Evolutionary conservation across 352 stramenopile genomes (phyloP).

Genomic region (Phytophthora kernoviae): DNA sequence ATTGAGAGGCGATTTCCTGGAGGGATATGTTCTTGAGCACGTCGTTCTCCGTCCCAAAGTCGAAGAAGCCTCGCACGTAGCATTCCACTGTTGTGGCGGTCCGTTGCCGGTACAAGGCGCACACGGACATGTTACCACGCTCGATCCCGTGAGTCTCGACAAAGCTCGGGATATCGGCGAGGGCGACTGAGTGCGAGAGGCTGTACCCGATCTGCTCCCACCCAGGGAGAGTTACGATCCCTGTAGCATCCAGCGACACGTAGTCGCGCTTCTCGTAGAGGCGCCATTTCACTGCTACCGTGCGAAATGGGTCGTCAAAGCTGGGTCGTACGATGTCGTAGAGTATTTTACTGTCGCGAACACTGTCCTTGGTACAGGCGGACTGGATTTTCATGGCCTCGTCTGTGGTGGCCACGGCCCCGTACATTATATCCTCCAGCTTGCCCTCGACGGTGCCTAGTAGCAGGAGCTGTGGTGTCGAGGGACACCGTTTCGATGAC

Average conservation of each 20-base stretch:
- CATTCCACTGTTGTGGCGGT: constrained; percentile 41
- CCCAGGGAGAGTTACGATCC: constrained; percentile 24
- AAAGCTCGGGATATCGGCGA: constrained; percentile 41
- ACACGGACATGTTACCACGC: constrained; percentile 53
- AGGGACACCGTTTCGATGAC: constrained; percentile 20
- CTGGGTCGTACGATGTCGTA: constrained; percentile 51
- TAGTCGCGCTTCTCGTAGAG: constrained; percentile 43
- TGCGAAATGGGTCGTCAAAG: constrained; percentile 56
- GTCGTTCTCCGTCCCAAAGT: constrained; percentile 38
- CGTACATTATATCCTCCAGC: constrained; percentile 59
- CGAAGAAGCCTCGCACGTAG: constrained; percentile 50
- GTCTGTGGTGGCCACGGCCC: constrained; percentile 38
- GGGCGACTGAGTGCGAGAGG: constrained; percentile 46
- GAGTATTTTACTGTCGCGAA: constrained; percentile 57
- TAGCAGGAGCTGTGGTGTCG: constrained; percentile 43
- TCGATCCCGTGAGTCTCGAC: constrained; percentile 33
- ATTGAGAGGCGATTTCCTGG: constrained; percentile 36
- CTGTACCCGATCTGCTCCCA: constrained; percentile 46
- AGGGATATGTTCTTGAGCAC: constrained; percentile 37
- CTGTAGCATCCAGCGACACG: constrained; percentile 41
- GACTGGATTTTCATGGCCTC: constrained; percentile 56
- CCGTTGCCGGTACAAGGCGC: constrained; percentile 44
- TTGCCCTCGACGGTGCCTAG: constrained; percentile 47
- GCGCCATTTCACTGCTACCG: constrained; percentile 44
- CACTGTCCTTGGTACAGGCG: constrained; percentile 50